Conservation (phyloP, 1,139 yeast genomes). For the Yamadazyma atlantica region DNA sequence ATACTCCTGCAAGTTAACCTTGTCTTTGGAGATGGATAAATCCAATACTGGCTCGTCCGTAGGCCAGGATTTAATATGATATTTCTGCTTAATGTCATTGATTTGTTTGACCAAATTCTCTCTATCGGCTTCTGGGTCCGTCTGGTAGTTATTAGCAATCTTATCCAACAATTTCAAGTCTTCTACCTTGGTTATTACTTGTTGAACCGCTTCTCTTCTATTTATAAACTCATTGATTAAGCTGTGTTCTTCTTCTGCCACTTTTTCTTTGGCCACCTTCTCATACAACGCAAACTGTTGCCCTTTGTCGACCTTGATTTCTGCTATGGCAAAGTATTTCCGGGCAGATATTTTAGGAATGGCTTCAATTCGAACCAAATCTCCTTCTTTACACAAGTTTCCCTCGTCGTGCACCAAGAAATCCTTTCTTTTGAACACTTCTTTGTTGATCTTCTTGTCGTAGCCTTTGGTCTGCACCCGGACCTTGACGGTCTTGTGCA, state of each 20-base stretch:
- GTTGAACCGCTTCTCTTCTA: conserved; percentile 41
- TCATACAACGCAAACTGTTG: conserved; percentile 85
- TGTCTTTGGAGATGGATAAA: conserved; percentile 28
- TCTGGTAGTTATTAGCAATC: conserved; percentile 34
- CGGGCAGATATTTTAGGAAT: conserved; percentile 82
- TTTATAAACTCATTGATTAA: conserved; percentile 50
- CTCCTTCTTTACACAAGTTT: conserved; percentile 90
- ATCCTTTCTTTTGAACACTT: conserved; percentile 75
- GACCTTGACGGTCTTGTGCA: conserved; percentile 94
- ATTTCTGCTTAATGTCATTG: conserved; percentile 46
- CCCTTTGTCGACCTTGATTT: conserved; percentile 85
- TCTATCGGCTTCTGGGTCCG: conserved; percentile 35
- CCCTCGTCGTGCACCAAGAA: conserved; percentile 94
- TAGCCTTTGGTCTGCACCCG: conserved; percentile 73
- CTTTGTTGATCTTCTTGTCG: conserved; percentile 72
- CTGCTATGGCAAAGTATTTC: conserved; percentile 92
- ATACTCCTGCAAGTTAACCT: conserved; percentile 20
- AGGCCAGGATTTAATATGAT: conserved; percentile 65
- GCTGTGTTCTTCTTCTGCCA: conserved; percentile 57
- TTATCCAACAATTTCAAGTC: conserved; percentile 50
- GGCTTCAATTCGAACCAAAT: conserved; percentile 88
- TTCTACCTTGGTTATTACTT: conserved; percentile 39
- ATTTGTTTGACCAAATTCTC: conserved; percentile 41
- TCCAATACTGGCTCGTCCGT: conserved; percentile 38
- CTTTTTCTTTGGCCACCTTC: conserved; percentile 66